Conservation (phyloP, 257 asterid genomes). For the Solanum bukasovii region DNA sequence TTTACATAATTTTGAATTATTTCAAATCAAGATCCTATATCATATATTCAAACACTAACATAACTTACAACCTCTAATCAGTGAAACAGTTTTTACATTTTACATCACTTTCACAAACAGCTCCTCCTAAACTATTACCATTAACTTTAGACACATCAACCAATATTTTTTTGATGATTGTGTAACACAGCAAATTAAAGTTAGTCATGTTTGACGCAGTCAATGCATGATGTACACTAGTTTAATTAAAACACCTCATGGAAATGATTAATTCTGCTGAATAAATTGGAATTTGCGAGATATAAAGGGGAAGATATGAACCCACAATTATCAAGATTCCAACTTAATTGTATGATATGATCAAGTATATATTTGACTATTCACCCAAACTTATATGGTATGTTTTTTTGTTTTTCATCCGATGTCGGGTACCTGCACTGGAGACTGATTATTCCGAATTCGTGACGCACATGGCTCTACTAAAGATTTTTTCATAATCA, state of each 20-base stretch:
- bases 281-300: not conserved
- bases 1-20: not conserved
- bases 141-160: not conserved
- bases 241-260: not conserved
- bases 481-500: too few species aligned
- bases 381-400: not conserved
- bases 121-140: not conserved
- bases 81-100: not conserved
- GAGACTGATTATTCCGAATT: rapidly evolving
- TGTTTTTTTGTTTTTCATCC: too few species aligned
- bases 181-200: not conserved
- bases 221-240: not conserved
- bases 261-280: not conserved
- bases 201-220: not conserved
- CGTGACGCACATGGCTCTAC: rapidly evolving
- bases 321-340: not conserved
- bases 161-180: not conserved
- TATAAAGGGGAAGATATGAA: not conserved
- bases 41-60: not conserved
- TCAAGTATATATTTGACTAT: not conserved
- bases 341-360: not conserved
- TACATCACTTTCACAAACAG: not conserved
- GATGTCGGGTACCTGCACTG: rapidly evolving
- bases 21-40: not conserved
- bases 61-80: not conserved